phyloP scores from a whole-genome alignment of 2,329 filamentous ascomycete species.

The Aspergillus latus region DNA sequence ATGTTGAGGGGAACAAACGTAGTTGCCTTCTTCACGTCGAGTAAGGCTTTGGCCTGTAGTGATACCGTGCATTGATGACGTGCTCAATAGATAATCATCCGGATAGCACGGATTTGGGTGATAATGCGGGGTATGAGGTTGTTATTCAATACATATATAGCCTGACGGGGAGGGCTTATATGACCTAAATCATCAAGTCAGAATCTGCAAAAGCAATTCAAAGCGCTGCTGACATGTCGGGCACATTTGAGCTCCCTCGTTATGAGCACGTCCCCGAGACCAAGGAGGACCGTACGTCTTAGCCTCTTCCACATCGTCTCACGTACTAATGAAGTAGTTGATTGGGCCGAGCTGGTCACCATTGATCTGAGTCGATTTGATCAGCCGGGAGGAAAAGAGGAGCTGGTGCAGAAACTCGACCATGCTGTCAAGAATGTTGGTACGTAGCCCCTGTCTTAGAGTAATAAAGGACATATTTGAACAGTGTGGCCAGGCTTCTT shows the following conservation, averaged over 20 bases:
- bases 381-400: conserved; percentile 55
- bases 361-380: conserved; percentile 58
- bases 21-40: not conserved
- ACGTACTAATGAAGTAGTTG: conserved; percentile 25
- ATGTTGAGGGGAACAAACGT: not conserved
- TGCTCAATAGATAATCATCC: conserved; percentile 22
- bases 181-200: not conserved
- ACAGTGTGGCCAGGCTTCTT: conserved; percentile 52
- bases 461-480: not conserved
- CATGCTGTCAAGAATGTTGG: conserved; percentile 53
- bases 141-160: not conserved
- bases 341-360: conserved; percentile 59
- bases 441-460: conserved; percentile 13
- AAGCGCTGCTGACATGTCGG: not conserved
- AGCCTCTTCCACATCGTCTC: not conserved
- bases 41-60: not conserved
- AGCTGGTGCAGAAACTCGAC: conserved; percentile 55
- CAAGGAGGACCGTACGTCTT: conserved; percentile 37
- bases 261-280: conserved; percentile 52
- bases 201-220: too few species aligned
- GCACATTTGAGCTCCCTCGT: not conserved
- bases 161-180: not conserved
- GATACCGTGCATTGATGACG: conserved; percentile 20
- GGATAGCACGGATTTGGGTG: not conserved
- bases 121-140: conserved; percentile 15